A percentile compares a stretch with the other conserved stretches of the same genome.
Conservation (phyloP, 2,329 filamentous ascomycete genomes). For the Colletotrichum tropicale region DNA sequence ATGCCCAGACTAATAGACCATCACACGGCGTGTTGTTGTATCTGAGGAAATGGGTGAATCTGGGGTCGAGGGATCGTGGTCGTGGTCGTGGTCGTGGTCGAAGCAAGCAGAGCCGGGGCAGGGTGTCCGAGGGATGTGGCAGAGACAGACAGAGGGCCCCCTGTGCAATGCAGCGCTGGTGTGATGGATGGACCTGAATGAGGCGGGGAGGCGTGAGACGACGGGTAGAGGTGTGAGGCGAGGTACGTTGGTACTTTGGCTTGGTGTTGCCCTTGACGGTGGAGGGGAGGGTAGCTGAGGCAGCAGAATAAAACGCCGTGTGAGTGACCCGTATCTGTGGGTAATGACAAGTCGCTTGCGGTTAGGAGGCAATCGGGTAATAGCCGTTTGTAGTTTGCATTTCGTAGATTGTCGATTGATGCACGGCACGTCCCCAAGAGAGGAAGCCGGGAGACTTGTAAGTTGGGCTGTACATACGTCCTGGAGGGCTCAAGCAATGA, state of each 20-base stretch:
- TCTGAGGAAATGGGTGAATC: not conserved
- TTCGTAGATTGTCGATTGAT: not conserved
- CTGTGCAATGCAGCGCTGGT: not conserved
- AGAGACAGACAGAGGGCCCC: not conserved
- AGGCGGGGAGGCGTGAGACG: not conserved
- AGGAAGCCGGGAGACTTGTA: not conserved
- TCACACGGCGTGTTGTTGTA: not conserved
- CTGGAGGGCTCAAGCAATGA: not conserved
- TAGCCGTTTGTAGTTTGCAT: not conserved
- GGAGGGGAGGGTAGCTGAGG: conserved; percentile 11
- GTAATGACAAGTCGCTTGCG: not conserved
- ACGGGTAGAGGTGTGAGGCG: not conserved
- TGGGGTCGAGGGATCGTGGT: not conserved
- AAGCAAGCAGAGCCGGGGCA: conserved; percentile 11
- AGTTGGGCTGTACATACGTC: no score
- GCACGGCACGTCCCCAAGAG: conserved; percentile 7
- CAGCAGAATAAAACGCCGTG: conserved; percentile 9
- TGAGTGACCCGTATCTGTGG: conserved; percentile 4
- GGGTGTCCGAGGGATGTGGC: not conserved
- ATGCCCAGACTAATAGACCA: not conserved
- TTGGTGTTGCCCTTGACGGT: not conserved
- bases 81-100: not conserved
- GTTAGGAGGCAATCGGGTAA: not conserved
- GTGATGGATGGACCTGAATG: not conserved
- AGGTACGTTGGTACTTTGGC: not conserved